Evolutionary conservation across 2,329 filamentous ascomycete genomes (phyloP).

Genomic region (Fusarium incarnatum): DNA sequence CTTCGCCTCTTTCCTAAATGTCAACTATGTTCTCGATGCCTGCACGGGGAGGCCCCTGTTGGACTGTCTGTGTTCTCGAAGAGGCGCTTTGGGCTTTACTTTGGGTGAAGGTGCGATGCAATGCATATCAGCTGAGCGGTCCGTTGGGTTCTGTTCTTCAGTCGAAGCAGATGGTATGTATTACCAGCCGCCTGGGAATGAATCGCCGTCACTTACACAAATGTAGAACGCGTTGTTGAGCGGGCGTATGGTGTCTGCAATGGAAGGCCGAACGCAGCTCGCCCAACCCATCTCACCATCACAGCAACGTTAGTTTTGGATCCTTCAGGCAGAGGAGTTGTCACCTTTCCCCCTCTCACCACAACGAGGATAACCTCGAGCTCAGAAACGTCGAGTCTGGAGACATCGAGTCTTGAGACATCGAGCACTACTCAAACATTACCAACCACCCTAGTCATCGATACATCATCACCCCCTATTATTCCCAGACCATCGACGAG

Average conservation of each 20-base stretch:
- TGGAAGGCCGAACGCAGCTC: conserved; percentile 60
- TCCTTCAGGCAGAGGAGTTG: conserved; percentile 45
- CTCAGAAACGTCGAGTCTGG: conserved; percentile 8
- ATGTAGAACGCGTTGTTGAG: conserved; percentile 56
- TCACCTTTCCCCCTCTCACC: conserved; percentile 46
- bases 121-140: conserved; percentile 69
- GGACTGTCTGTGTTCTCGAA: conserved; percentile 71
- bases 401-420: conserved; percentile 5
- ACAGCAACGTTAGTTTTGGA: conserved; percentile 65
- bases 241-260: conserved; percentile 70
- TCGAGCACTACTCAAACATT: conserved; percentile 35
- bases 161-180: conserved; percentile 54
- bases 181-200: background rate
- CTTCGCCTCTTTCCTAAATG: conserved; percentile 70
- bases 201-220: conserved; percentile 28
- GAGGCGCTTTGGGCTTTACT: conserved; percentile 72
- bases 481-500: conserved; percentile 27
- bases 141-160: conserved; percentile 63
- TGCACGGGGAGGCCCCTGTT: conserved; percentile 66
- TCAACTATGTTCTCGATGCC: conserved; percentile 64
- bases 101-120: conserved; percentile 77
- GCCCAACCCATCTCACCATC: conserved; percentile 69
- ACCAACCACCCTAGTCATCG: conserved; percentile 47
- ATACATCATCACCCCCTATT: conserved; percentile 42
- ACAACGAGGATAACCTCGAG: conserved; percentile 27